phyloP scores from a whole-genome alignment of 352 stramenopile species.

The Globisporangium abappressorium region DNA sequence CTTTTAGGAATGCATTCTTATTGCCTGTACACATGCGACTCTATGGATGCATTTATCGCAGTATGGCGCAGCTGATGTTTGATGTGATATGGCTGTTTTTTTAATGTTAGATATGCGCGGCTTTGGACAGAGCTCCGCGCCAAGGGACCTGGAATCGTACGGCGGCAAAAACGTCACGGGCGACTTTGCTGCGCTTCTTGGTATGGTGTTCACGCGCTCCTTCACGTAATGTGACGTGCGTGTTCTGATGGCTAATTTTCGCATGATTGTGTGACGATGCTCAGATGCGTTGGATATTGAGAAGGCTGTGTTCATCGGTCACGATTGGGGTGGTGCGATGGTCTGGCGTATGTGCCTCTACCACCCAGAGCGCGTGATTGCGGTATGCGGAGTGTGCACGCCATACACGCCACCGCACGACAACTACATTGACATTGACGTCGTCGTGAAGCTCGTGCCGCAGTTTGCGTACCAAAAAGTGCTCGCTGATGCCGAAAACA shows the following conservation, averaged over 20 bases:
- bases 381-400: constrained; percentile 60
- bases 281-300: constrained; percentile 62
- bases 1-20: not conserved
- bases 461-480: constrained; percentile 71
- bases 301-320: constrained; percentile 62
- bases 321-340: constrained; percentile 54
- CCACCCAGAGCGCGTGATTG: constrained; percentile 49
- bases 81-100: constrained; percentile 4
- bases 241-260: not conserved
- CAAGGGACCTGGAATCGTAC: constrained; percentile 44
- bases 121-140: constrained; percentile 57
- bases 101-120: constrained; percentile 42
- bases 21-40: not conserved
- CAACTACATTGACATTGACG: constrained; percentile 37
- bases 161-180: constrained; percentile 53
- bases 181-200: constrained; percentile 50
- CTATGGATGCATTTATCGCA: not conserved
- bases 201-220: constrained; percentile 14
- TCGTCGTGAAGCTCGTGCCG: constrained; percentile 41
- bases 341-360: constrained; percentile 59
- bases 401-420: constrained; percentile 52
- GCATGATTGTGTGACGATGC: not conserved
- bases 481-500: constrained; percentile 36
- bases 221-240: not conserved
- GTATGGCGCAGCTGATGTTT: not conserved